phyloP scores from a whole-genome alignment of 768 basidiomycete genomes.

The Tricholoma sp. region DNA sequence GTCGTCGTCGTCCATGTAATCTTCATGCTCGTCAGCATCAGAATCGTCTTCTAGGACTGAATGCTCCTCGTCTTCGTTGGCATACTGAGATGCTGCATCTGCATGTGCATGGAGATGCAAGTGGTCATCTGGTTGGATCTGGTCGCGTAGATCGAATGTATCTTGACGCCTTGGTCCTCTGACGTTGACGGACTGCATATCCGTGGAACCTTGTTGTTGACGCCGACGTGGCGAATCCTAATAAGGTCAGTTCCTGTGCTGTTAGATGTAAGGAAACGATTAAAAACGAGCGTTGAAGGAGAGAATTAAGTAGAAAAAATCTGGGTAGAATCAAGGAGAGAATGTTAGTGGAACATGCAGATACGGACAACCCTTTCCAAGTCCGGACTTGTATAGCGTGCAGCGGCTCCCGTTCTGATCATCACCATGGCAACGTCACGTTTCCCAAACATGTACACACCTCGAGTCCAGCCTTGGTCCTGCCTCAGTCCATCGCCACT shows the following conservation, averaged over 20 bases:
- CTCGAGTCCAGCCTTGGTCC: no score
- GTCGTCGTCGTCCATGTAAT: constrained; percentile 70
- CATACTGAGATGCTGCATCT: constrained; percentile 38
- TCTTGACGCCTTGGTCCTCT: constrained; percentile 40
- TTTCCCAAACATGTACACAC: neutral
- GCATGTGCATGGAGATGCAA: constrained; percentile 36
- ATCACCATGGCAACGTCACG: neutral
- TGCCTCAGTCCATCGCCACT: no score
- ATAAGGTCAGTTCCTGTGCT: neutral
- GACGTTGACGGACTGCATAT: constrained; percentile 20
- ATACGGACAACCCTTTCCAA: no score
- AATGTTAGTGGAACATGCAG: neutral
- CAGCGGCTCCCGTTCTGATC: neutral
- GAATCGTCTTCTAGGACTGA: constrained; percentile 86
- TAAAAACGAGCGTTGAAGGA: neutral
- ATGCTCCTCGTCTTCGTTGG: constrained; percentile 71
- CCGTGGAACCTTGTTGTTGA: neutral
- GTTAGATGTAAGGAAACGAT: neutral
- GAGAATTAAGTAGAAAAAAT: neutral
- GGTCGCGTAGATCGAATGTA: constrained; percentile 69
- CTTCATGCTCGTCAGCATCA: constrained; percentile 66
- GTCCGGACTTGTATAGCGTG: no score
- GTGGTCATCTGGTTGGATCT: constrained; percentile 49
- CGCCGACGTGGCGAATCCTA: neutral
- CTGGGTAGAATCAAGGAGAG: neutral